These are phyloP conservation scores for Scedosporium dehoogii DNA, from an alignment of 2,329 filamentous ascomycete genomes.

Conservation along the genomic window DNA sequence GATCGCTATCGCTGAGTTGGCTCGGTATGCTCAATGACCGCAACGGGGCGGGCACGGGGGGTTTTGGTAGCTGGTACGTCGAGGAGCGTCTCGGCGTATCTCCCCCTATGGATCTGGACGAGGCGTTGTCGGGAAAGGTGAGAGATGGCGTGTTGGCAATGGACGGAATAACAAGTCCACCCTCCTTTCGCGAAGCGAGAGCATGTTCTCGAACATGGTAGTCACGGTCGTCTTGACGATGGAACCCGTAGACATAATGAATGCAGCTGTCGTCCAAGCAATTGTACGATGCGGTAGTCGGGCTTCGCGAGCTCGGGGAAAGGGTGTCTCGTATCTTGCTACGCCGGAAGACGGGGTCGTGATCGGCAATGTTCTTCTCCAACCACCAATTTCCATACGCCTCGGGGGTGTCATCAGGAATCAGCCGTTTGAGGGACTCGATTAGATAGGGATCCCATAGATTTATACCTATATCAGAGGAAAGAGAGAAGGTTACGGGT, in stretches of 20 bases:
- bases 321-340: slow-evolving; percentile 17
- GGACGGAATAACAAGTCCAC: slow-evolving; percentile 32
- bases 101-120: slow-evolving; percentile 14
- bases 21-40: slow-evolving; percentile 23
- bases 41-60: slow-evolving; percentile 18
- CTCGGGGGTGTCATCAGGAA: slow-evolving; percentile 19
- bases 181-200: slow-evolving; percentile 20
- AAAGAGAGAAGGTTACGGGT: slow-evolving; percentile 6
- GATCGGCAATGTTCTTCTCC: slow-evolving; percentile 37
- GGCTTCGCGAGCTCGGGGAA: slow-evolving; percentile 11
- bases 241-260: slow-evolving; percentile 49
- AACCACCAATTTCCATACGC: slow-evolving; percentile 30
- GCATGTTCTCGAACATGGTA: slow-evolving; percentile 38
- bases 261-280: slow-evolving; percentile 45
- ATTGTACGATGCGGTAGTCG: slow-evolving; percentile 32
- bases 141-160: slow-evolving; percentile 14
- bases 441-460: slow-evolving; percentile 29
- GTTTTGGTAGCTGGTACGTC: slow-evolving; percentile 22
- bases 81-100: slow-evolving; percentile 20
- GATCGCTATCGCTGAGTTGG: slow-evolving; percentile 24
- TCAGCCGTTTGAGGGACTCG: slow-evolving; percentile 25
- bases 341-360: slow-evolving; percentile 36
- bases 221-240: slow-evolving; percentile 39
- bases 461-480: slow-evolving; percentile 27
- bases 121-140: slow-evolving; percentile 15